Base-by-base conservation (phyloP, 2,329 filamentous ascomycete genomes). In the Immersiporthe knoxdaviesiana region DNA sequence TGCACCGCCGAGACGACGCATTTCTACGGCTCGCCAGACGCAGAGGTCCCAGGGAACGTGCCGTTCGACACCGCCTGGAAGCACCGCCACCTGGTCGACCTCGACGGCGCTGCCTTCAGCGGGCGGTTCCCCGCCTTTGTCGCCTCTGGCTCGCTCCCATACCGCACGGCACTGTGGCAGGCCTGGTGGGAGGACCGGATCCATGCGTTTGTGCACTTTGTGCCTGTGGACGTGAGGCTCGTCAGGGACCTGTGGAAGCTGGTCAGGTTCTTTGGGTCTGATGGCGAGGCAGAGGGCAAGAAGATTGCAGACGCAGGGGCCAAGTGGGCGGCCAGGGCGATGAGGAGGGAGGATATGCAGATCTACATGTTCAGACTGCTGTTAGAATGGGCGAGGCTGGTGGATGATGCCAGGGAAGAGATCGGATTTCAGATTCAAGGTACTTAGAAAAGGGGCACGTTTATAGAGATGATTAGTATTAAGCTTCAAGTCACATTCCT, bases 321-420 rank as follows among this genome's bases (percentile, higher is more conserved):
- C 16, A 7, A 44, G 37, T 62, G 91, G 91, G 89, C 91, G 0
- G 86, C 88, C 70, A 86, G 81, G 75, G 91, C 91, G 10, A 80
- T 93, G 35, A 81, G 92, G 68, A 86, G 84, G 73, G 90, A 92
- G 74, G 91, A 93, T 75, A 92, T 93, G 90, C 84, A 88, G 74
- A 83, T 93, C 7, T 94, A 94, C 76, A 84, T 89, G 12, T 81
- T 90, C 65, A 81, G 91, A 52, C 75, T 94, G 72, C 77, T 91
- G 65, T 79, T 91, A 37, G 89, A 91, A 78, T 91, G 90, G 72
- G 89, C 83, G 7, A 80, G 88, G 27, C 74, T 90, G 12, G 78
- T 80, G 54, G 85, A 87, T 67, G 84, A 86, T 44, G 75, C 80
- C 61, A 77, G 86, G 65, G 84, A 86, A 71, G 77, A 73, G 37